Evolutionary conservation across 2,329 filamentous ascomycete species (phyloP).

Genomic region (Calycina herbarum): DNA sequence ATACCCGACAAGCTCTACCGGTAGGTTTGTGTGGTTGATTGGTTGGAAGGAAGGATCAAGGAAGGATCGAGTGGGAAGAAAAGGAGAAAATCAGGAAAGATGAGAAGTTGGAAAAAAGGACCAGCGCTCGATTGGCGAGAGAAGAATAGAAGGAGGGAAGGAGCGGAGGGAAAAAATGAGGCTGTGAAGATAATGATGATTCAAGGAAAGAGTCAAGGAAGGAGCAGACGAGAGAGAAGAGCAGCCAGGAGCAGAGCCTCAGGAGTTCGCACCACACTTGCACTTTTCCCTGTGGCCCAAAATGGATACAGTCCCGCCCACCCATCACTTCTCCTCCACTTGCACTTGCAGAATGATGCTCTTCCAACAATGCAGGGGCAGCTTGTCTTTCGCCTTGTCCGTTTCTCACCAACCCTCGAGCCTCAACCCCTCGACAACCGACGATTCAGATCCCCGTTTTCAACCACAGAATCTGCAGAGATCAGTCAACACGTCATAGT

Average conservation of each 20-base stretch:
- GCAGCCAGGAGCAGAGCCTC: slow-evolving; percentile 1
- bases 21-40: neutral
- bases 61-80: neutral
- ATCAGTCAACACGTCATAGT: neutral
- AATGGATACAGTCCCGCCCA: neutral
- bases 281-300: neutral
- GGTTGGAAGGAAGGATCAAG: neutral
- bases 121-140: neutral
- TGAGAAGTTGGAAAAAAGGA: neutral
- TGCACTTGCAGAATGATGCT: neutral
- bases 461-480: neutral
- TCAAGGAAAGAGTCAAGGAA: neutral
- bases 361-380: neutral
- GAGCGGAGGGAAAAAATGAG: neutral
- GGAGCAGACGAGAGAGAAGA: neutral
- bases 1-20: neutral
- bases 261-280: neutral
- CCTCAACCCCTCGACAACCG: neutral
- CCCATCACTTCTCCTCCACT: neutral
- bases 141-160: neutral
- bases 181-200: neutral
- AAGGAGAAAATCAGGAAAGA: neutral
- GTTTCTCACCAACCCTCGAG: neutral
- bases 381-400: neutral
- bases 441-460: neutral